A percentile compares a stretch with the other conserved stretches of the same genome.
These are phyloP conservation scores for Emericellopsis cladophorae DNA, from an alignment of 2,329 filamentous ascomycete species.

Conservation along the genomic window DNA sequence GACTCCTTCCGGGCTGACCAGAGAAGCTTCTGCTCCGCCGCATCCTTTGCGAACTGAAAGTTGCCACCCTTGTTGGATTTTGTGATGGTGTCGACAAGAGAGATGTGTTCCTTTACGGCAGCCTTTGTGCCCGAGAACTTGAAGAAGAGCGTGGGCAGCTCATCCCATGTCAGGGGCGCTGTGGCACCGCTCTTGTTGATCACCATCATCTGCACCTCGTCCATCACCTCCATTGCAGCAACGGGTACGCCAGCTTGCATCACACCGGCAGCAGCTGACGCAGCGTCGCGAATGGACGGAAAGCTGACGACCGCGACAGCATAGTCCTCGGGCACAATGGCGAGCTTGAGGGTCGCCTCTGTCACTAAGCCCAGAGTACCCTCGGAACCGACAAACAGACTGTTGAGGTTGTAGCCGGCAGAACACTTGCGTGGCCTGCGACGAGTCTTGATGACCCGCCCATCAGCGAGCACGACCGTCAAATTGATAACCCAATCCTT, in stretches of 20 bases:
- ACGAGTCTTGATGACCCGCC: conserved; percentile 67
- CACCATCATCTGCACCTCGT: conserved; percentile 76
- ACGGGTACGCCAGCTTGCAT: conserved; percentile 64
- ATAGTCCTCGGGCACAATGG: conserved; percentile 62
- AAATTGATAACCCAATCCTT: conserved; percentile 79
- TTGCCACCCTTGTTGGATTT: conserved; percentile 47
- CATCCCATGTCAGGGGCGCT: conserved; percentile 57
- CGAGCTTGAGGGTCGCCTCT: conserved; percentile 69
- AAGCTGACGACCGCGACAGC: conserved; percentile 74
- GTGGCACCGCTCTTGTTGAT: conserved; percentile 65
- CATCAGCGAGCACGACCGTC: conserved; percentile 69
- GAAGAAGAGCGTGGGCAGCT: conserved; percentile 69
- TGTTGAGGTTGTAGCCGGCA: conserved; percentile 73
- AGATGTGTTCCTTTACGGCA: conserved; percentile 68
- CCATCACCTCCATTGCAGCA: conserved; percentile 76
- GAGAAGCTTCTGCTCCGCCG: conserved; percentile 58
- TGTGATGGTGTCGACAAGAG: conserved; percentile 54
- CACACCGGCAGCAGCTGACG: conserved; percentile 60
- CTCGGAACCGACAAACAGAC: conserved; percentile 69
- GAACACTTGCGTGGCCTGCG: conserved; percentile 68
- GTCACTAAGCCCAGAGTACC: conserved; percentile 73
- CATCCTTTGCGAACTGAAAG: conserved; percentile 67
- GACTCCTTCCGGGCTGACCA: conserved; percentile 77
- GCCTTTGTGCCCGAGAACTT: conserved; percentile 72
- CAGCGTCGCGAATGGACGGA: conserved; percentile 63